These are phyloP conservation scores for Aspergillus sp. DNA, from an alignment of 2,329 filamentous ascomycete species.

Conservation along the genomic window DNA sequence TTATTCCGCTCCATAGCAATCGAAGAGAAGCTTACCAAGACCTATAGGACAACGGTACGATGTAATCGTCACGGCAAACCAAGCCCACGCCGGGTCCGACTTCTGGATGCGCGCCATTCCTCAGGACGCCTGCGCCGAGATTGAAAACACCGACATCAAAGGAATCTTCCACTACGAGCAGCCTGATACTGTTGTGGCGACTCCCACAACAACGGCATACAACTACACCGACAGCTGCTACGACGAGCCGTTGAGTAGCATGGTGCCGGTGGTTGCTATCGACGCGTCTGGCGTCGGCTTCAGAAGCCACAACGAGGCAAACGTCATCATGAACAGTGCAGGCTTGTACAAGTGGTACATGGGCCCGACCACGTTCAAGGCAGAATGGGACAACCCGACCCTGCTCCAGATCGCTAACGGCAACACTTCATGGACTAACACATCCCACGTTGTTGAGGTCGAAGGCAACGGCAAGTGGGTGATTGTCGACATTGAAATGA, in stretches of 20 bases:
- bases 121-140: not conserved
- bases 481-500: not conserved
- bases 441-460: not conserved
- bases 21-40: too few relatives aligned
- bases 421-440: not conserved
- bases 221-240: not conserved
- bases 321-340: not conserved
- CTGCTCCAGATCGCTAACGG: not conserved
- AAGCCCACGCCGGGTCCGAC: not conserved
- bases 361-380: not conserved
- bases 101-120: not conserved
- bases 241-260: not conserved
- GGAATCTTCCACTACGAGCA: not conserved
- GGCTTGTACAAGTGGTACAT: not conserved
- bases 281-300: not conserved
- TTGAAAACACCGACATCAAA: not conserved
- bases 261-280: not conserved
- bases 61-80: not conserved
- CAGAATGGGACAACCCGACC: not conserved
- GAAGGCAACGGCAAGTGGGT: not conserved
- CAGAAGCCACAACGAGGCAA: not conserved
- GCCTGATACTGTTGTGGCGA: not conserved
- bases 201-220: not conserved
- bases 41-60: not conserved
- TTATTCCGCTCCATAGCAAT: not conserved